Evolutionary conservation across 805 yeast species (phyloP).

Genomic region (Peterozyma xylosa): DNA sequence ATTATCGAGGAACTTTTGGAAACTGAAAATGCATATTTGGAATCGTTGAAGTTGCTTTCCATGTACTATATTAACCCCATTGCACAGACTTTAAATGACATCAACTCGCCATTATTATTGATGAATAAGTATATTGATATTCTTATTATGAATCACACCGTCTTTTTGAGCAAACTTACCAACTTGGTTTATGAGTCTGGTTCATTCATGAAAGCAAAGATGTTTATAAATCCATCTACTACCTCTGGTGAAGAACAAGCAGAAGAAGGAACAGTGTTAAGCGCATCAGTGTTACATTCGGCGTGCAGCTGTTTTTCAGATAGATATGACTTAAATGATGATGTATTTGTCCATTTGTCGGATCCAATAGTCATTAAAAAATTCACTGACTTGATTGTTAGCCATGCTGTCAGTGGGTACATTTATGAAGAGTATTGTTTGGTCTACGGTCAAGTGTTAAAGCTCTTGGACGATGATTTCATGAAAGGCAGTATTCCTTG

Average conservation of each 20-base stretch:
- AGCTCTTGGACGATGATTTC: conserved; percentile 22
- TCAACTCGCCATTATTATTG: conserved; percentile 27
- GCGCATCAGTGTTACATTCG: conserved; percentile 17
- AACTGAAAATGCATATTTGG: conserved; percentile 42
- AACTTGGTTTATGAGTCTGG: background rate
- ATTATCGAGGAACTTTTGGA: conserved; percentile 38
- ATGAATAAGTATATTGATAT: conserved; percentile 20
- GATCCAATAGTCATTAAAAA: conserved; percentile 2
- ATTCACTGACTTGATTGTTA: conserved; percentile 14
- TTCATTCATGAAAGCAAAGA: too few relatives aligned
- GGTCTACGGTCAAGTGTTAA: conserved; percentile 24
- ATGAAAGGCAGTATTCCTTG: conserved; percentile 4
- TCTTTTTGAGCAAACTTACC: conserved; percentile 13
- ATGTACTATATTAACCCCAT: conserved; percentile 35
- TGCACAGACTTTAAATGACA: conserved; percentile 10
- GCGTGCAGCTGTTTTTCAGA: conserved; percentile 11
- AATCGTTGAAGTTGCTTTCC: conserved; percentile 32
- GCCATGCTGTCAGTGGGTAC: conserved; percentile 17
- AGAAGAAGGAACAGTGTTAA: conserved; percentile 1
- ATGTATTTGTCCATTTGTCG: conserved; percentile 3
- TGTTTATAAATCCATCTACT: too few relatives aligned
- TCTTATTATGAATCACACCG: conserved; percentile 23
- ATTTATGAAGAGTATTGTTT: conserved; percentile 27
- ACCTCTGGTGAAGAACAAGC: too few relatives aligned
- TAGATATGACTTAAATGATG: background rate